A percentile compares a stretch with the other conserved stretches of the same genome.
These are phyloP conservation scores for Tremella fuciformis DNA, from an alignment of 768 basidiomycete genomes.

Conservation along the genomic window DNA sequence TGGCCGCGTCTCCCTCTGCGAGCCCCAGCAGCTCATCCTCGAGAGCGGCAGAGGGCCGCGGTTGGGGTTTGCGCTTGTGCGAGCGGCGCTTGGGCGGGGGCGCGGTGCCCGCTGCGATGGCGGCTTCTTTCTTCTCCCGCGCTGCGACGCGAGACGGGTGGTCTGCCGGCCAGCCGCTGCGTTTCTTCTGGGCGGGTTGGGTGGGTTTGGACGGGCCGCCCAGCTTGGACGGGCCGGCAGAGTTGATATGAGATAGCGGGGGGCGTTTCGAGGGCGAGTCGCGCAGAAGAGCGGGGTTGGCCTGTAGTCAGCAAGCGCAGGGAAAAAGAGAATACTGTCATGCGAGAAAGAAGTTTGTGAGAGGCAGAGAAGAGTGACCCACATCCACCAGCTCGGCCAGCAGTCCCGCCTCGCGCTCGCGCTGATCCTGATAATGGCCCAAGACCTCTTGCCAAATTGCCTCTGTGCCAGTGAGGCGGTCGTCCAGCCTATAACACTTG, in stretches of 20 bases:
- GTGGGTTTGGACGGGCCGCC: not conserved
- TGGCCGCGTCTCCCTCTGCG: conserved; percentile 32
- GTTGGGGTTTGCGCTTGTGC: conserved; percentile 15
- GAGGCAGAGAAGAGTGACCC: not conserved
- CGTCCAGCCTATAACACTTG: conserved; percentile 19
- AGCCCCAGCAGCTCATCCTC: conserved; percentile 45
- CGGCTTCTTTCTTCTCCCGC: conserved; percentile 24
- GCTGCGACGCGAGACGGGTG: conserved; percentile 26
- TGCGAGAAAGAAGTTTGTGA: not conserved
- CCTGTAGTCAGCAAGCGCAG: too few species aligned
- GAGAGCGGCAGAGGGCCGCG: conserved; percentile 19
- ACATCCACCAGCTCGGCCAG: conserved; percentile 3
- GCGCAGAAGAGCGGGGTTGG: too few species aligned
- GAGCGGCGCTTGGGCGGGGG: not conserved
- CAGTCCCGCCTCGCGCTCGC: conserved; percentile 20
- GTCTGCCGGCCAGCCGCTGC: conserved; percentile 29
- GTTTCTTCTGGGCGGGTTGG: conserved; percentile 7
- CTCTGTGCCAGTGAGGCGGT: conserved; percentile 28
- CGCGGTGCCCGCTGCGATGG: conserved; percentile 14
- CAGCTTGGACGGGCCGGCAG: too few species aligned
- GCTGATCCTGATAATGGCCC: conserved; percentile 30
- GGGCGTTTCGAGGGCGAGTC: too few species aligned
- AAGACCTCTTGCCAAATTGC: conserved; percentile 36
- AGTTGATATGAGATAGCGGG: too few species aligned
- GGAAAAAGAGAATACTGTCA: too few species aligned